Conservation (phyloP, 164 flowering plant species). For the Euptelea pleiosperma region DNA sequence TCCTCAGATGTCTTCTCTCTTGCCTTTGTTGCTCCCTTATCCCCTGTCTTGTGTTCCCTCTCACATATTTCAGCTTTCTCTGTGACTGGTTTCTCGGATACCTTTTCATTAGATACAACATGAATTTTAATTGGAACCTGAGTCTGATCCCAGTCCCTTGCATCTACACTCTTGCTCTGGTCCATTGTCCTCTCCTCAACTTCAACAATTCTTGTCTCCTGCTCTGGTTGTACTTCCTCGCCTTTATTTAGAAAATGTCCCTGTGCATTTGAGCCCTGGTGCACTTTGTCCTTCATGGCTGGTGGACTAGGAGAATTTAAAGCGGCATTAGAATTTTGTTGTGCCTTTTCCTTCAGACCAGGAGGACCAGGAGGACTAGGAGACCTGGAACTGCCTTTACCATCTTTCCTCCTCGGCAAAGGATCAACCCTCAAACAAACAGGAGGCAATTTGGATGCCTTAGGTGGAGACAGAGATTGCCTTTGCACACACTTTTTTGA, state of each 20-base stretch:
- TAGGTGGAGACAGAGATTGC: conserved; percentile 36
- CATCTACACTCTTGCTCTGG: not conserved
- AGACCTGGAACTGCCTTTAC: conserved; percentile 47
- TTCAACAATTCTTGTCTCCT: conserved; percentile 12
- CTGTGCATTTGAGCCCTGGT: too few species aligned
- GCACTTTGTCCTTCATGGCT: conserved; percentile 7
- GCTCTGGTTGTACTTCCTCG: not conserved
- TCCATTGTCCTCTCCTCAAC: conserved; percentile 11
- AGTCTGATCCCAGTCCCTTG: not conserved
- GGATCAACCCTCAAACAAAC: conserved; percentile 81
- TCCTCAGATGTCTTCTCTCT: conserved; percentile 1
- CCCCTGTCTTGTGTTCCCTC: not conserved
- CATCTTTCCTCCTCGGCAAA: conserved; percentile 46
- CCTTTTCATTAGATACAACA: not conserved
- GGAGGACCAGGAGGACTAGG: conserved; percentile 55
- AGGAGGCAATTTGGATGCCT: conserved; percentile 57
- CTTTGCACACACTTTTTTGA: conserved; percentile 14
- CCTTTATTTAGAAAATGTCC: not conserved
- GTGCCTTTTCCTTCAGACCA: conserved; percentile 19
- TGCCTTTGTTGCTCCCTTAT: not conserved
- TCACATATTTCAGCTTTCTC: not conserved
- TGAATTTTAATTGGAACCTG: not conserved
- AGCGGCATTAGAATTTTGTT: conserved; percentile 1
- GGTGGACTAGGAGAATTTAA: not conserved
- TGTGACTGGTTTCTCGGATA: not conserved